Base-by-base conservation (phyloP, 441 rosid species). In the Dalechampia spathulata region DNA sequence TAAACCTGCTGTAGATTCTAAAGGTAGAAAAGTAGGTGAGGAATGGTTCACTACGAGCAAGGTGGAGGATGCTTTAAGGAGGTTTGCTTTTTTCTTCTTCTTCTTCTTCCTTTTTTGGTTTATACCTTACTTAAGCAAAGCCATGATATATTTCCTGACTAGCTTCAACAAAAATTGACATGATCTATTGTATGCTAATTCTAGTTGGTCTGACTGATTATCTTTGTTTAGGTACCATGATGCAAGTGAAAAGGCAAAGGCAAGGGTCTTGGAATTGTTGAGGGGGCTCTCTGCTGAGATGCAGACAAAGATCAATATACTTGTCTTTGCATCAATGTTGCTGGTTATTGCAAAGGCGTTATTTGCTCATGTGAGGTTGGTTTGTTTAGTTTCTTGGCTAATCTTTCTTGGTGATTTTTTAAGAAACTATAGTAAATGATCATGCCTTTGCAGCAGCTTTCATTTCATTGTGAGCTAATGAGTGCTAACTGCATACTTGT, bases 1-100 rank as follows among this genome's bases (percentile, higher is more conserved):
- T 60, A 90, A 77, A 73, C 78, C 82, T 66, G 95, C 99, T 45
- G 5, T 81, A 52, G 99, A 93, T 79, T 81, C 97, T 2, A 93
- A 85, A 81, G 96, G 96, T 23, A 85, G 78, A 83, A 93, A 80
- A 64, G 95, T 93, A 64, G 97, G 99, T 36, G 99, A 93, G 77
- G 99, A 93, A 73, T 93, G 99, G 97, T 93, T 82, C 79, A 90
- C 83, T 43, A 82, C 97, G 20, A 46, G 59, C 54, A 90, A 83
- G 69, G 93, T 93, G 68, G 97, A 93, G 73, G 74, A 56, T 71
- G 97, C 97, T 65, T 65, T 90, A 67, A 67, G 63, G 63, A 93
- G 95, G 97, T 90, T 22, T 32, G 66, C 46, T 37, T 51, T 47
- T 64, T 42, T 47, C 8, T 30, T 30, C 4, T 41, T 17, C 4